Evolutionary conservation across 2,329 filamentous ascomycete genomes (phyloP), one percentile per base, ranked within the genome.

Genomic region (Sclerotinia glacialis): DNA sequence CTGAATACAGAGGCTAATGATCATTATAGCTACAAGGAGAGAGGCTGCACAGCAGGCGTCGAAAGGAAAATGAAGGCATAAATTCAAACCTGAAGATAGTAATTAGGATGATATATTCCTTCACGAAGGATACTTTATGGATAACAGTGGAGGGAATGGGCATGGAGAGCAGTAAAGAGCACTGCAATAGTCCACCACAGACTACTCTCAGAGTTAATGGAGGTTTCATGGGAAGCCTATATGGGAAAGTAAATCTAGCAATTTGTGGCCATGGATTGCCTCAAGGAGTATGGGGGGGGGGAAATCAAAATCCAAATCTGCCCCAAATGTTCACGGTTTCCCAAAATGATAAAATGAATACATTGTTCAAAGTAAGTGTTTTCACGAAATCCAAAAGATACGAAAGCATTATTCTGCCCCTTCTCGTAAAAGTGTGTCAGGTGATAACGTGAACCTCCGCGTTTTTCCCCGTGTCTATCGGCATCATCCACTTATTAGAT

Each of bases 21-120:
- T 26, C 26, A 47, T 52, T 26, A 58, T 67, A 73, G 73, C 73
- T 63, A 72, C 70, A 44, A 69, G 70, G 67, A 73, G 72, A 80
- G 82, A 83, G 73, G 81, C 81, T 63, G 79, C 81, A 56, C 80
- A 82, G 70, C 81, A 83, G 71, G 80, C 79, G 47, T 77, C 78
- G 61, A 83, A 83, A 71, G 79, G 78, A 62, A 80, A 80, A 69
- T 82, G 76, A 79, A n/a, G n/a, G 42, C 31, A 53, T 44, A 16
- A 31, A n/a, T 18, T 31, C 5, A 21, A 21, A 40, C 46, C 12
- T 18, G 63, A 37, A 42, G 44, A 49, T 7, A 42, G 14, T 31
- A 26, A 23, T 23, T 31, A 34, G 14, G 31, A 26, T 23, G 28
- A 26, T 26, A 37, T 8, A 21, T 52, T 26, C 46, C 34, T 44